Evolutionary conservation across 2,329 filamentous ascomycete genomes (phyloP).

Genomic region (Geosmithia morbida): DNA sequence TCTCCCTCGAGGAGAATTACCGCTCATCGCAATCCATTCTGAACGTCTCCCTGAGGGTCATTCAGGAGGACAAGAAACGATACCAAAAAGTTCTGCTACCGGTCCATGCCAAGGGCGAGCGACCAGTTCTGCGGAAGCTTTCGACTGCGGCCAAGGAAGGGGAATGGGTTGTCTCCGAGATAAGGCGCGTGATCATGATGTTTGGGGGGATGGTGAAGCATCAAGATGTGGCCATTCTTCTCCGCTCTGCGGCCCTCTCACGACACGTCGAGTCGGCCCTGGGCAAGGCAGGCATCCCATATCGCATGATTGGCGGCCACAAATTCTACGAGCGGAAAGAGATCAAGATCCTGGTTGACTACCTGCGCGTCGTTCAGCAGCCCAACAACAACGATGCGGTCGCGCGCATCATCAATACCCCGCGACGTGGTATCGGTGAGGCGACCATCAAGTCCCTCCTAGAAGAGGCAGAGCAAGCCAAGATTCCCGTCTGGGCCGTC

Average conservation of each 20-base stretch:
- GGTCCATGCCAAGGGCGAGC: constrained; percentile 65
- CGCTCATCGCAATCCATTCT: constrained; percentile 80
- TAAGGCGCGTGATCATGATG: constrained; percentile 54
- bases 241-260: constrained; percentile 75
- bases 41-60: constrained; percentile 65
- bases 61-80: constrained; percentile 73
- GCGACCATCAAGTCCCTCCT: constrained; percentile 59
- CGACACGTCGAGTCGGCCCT: constrained; percentile 74
- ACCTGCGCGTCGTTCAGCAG: constrained; percentile 72
- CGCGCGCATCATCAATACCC: constrained; percentile 71
- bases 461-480: constrained; percentile 59
- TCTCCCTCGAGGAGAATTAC: constrained; percentile 89
- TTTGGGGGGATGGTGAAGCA: constrained; percentile 59
- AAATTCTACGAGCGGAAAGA: constrained; percentile 89
- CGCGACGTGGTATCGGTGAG: constrained; percentile 68
- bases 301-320: constrained; percentile 80
- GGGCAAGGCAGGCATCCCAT: constrained; percentile 68
- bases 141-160: constrained; percentile 60
- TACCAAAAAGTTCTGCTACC: constrained; percentile 70
- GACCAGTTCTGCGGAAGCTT: constrained; percentile 67
- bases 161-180: constrained; percentile 77
- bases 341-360: constrained; percentile 77
- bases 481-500: constrained; percentile 63
- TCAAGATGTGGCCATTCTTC: constrained; percentile 71
- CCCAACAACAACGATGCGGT: constrained; percentile 80